These are phyloP conservation scores for Pilobolus umbonatus DNA, from an alignment of 192 early-diverging fungal genomes.

Conservation along the genomic window DNA sequence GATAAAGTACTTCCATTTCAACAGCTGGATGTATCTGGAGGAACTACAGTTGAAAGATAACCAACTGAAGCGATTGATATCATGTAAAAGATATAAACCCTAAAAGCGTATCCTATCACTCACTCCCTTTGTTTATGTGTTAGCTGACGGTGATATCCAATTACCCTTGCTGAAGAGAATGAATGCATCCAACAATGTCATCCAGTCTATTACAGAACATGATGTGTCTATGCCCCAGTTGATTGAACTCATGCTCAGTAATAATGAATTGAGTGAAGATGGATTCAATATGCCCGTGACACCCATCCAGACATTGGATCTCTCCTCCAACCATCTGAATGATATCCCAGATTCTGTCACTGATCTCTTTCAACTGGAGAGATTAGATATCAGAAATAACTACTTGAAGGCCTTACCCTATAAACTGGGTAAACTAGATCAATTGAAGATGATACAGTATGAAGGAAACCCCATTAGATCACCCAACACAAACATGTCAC, in stretches of 20 bases:
- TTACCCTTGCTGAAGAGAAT: slow-evolving; percentile 16
- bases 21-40: slow-evolving; percentile 2
- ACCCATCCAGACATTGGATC: slow-evolving; percentile 38
- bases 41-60: slow-evolving; percentile 4
- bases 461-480: slow-evolving; percentile 40
- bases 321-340: slow-evolving; percentile 39
- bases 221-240: slow-evolving; percentile 31
- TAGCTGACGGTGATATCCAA: not conserved
- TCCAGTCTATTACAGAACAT: slow-evolving; percentile 22
- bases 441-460: slow-evolving; percentile 42
- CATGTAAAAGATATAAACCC: not conserved
- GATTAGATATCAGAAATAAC: slow-evolving; percentile 49
- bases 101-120: not conserved
- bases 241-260: slow-evolving; percentile 39
- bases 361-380: slow-evolving; percentile 29
- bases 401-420: slow-evolving; percentile 36
- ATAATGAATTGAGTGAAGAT: slow-evolving; percentile 35
- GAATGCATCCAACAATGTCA: slow-evolving; percentile 29
- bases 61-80: not conserved
- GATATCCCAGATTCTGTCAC: slow-evolving; percentile 39
- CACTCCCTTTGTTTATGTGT: not conserved
- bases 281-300: slow-evolving; percentile 29
- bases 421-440: slow-evolving; percentile 39
- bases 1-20: slow-evolving; percentile 23
- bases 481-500: not conserved